phyloP scores from a whole-genome alignment of 148 eudicot genomes.

The Suaeda aralocaspica region DNA sequence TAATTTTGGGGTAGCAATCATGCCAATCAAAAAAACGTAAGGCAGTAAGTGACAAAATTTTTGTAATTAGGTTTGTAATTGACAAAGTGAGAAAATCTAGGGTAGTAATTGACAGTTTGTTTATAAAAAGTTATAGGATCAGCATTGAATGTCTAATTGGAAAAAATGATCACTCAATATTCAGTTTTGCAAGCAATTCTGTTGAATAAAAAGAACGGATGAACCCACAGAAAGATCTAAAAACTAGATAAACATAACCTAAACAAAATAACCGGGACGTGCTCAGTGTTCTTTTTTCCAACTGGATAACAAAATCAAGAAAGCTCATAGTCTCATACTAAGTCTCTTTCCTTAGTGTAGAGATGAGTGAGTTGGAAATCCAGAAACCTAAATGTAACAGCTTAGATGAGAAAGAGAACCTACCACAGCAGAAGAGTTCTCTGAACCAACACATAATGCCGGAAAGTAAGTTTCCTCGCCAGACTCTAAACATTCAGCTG shows the following conservation, averaged over 20 bases:
- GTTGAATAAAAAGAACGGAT: neutral
- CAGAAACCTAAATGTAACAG: neutral
- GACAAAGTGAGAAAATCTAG: too few relatives aligned
- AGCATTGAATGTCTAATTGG: neutral
- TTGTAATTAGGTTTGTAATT: too few relatives aligned
- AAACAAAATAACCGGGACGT: neutral
- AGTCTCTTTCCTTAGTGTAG: neutral
- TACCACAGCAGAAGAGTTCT: conserved; percentile 36
- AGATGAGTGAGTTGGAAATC: neutral
- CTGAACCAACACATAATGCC: conserved; percentile 34
- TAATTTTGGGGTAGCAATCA: too few relatives aligned
- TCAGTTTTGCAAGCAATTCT: neutral
- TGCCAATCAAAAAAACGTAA: too few relatives aligned
- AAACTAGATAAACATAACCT: neutral
- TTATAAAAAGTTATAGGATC: too few relatives aligned
- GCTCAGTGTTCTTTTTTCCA: neutral
- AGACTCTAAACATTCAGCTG: conserved; percentile 27
- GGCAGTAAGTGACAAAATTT: too few relatives aligned
- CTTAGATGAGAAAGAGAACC: conserved; percentile 1
- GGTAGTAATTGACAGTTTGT: too few relatives aligned
- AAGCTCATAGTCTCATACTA: too few relatives aligned
- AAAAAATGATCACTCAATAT: neutral
- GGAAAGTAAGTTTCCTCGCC: conserved; percentile 46
- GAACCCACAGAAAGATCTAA: neutral
- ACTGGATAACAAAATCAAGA: neutral